phyloP scores from a whole-genome alignment of 495 filamentous ascomycete genomes.

The Penicillium crystallinum region DNA sequence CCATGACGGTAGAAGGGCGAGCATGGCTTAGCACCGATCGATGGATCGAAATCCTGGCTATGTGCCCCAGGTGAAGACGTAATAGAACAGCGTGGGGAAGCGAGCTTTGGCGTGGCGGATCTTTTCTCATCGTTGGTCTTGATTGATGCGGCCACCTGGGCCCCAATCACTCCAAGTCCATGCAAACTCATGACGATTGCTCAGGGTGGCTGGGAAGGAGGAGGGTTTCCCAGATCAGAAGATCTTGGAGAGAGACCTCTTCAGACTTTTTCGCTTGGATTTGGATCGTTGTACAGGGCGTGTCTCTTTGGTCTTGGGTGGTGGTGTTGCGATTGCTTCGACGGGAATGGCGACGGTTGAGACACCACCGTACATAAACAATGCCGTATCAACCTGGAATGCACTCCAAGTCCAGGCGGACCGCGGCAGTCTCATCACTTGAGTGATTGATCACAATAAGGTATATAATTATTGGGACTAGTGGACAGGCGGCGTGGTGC shows the following conservation, averaged over 20 bases:
- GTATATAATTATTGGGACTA: not conserved
- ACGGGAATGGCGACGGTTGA: constrained; percentile 17
- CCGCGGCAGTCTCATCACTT: constrained; percentile 20
- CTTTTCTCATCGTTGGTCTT: constrained; percentile 23
- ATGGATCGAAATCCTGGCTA: constrained; percentile 37
- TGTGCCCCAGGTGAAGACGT: constrained; percentile 20
- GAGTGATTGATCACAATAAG: constrained; percentile 4
- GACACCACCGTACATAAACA: constrained; percentile 27
- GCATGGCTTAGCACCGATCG: constrained; percentile 44
- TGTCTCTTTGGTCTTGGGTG: constrained; percentile 2
- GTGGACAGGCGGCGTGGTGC: not conserved
- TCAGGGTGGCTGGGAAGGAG: not conserved
- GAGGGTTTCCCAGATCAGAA: constrained; percentile 4
- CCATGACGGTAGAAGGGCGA: constrained; percentile 58
- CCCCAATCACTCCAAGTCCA: constrained; percentile 30
- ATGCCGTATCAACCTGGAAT: constrained; percentile 26
- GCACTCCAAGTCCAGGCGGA: constrained; percentile 19
- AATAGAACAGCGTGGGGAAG: constrained; percentile 11
- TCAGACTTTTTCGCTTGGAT: constrained; percentile 8
- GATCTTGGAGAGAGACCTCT: constrained; percentile 11
- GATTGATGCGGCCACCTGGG: constrained; percentile 26
- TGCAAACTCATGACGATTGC: constrained; percentile 22
- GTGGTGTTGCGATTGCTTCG: constrained; percentile 12
- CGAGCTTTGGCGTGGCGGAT: constrained; percentile 8
- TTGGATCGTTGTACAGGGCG: constrained; percentile 1